A percentile compares a stretch with the other conserved stretches of the same genome.
Conservation (phyloP, 129 eudicot species). For the Flaveria linearis region DNA sequence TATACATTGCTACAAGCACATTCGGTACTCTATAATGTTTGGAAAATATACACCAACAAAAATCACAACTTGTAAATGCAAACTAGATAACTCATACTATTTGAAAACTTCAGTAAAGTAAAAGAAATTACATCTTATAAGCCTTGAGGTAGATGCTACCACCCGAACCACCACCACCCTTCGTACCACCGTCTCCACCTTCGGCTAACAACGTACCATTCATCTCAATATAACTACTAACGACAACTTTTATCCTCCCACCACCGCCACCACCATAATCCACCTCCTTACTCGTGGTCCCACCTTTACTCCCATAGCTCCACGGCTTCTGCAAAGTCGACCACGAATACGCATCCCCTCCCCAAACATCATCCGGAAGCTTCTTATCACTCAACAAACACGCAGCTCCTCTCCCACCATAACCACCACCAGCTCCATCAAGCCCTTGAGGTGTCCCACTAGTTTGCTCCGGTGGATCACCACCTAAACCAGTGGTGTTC, state of each 20-base stretch:
- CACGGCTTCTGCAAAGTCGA: constrained; percentile 58
- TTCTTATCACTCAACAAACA: constrained; percentile 64
- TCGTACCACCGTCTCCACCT: constrained; percentile 80
- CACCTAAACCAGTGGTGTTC: constrained; percentile 80
- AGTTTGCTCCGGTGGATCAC: constrained; percentile 82
- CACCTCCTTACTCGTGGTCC: constrained; percentile 72
- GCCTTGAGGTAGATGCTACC: constrained; percentile 88
- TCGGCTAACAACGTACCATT: constrained; percentile 82
- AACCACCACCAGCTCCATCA: constrained; percentile 94
- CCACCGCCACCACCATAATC: constrained; percentile 99
- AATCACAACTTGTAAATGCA: background rate
- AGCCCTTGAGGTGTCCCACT: constrained; percentile 88
- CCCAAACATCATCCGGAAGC: constrained; percentile 94
- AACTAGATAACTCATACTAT: background rate
- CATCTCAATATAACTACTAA: constrained; percentile 47
- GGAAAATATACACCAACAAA: background rate
- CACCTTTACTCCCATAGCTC: constrained; percentile 97
- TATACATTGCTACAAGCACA: constrained; percentile 20
- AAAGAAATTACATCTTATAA: constrained; percentile 65
- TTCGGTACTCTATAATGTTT: background rate
- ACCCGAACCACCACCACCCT: constrained; percentile 98
- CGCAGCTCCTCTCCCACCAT: constrained; percentile 94
- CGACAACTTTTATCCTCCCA: constrained; percentile 61
- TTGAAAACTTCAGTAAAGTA: background rate
- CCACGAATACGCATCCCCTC: constrained; percentile 95